Evolutionary conservation across 108 stramenopile genomes (phyloP).

Genomic region (Conticribra weissflogii): DNA sequence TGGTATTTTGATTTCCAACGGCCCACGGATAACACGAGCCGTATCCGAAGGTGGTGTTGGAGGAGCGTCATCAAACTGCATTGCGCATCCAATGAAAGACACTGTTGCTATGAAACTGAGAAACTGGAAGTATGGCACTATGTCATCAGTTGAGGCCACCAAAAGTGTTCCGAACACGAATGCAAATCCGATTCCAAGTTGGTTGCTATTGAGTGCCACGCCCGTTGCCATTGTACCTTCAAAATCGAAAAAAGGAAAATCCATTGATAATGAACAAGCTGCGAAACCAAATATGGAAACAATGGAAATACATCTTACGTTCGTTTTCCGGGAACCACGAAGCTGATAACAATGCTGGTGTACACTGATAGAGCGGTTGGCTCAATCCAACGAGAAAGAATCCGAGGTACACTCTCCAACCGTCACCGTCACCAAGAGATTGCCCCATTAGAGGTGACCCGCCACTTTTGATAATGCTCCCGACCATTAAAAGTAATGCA

Average conservation of each 20-base stretch:
- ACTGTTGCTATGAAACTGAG: constrained; percentile 66
- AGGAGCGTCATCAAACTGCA: constrained; percentile 84
- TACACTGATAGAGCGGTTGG: constrained; percentile 81
- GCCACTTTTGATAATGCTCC: constrained; percentile 75
- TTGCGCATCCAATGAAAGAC: constrained; percentile 60
- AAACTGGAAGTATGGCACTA: constrained; percentile 71
- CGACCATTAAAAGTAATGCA: constrained; percentile 73
- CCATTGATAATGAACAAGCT: too few relatives aligned
- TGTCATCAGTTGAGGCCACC: constrained; percentile 61
- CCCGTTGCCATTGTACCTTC: constrained; percentile 75
- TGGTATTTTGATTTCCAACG: constrained; percentile 15
- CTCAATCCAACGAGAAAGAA: constrained; percentile 80
- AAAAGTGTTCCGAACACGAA: constrained; percentile 79
- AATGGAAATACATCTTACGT: too few relatives aligned
- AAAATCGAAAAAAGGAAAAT: too few relatives aligned
- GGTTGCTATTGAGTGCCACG: constrained; percentile 79
- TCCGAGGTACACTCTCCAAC: constrained; percentile 64
- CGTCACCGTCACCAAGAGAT: constrained; percentile 46
- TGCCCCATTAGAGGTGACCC: constrained; percentile 17
- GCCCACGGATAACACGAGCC: constrained; percentile 53
- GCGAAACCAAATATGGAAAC: too few relatives aligned
- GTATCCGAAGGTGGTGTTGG: constrained; percentile 76
- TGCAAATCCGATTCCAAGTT: constrained; percentile 80
- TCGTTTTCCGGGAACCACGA: constrained; percentile 86
- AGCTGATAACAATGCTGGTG: constrained; percentile 74